A percentile compares a stretch with the other conserved stretches of the same genome.
These are phyloP conservation scores for Eucalyptus sp. DNA, from an alignment of 345 rosid genomes.

Conservation along the genomic window DNA sequence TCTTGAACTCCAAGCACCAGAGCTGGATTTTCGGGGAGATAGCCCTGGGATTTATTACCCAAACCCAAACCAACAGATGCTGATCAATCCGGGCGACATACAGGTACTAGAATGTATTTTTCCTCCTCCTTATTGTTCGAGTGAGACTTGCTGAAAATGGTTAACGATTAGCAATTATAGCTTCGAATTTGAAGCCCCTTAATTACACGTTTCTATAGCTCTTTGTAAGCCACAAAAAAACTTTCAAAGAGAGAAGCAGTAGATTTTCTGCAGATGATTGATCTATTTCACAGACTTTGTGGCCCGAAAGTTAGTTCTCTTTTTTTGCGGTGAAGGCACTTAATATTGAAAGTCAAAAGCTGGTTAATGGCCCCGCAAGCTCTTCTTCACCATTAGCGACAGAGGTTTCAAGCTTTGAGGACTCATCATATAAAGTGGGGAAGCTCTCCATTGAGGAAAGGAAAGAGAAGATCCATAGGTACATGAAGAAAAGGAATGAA, in stretches of 20 bases:
- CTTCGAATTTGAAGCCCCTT: neutral
- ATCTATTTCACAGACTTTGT: neutral
- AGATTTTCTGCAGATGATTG: neutral
- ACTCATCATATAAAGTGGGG: conserved; percentile 57
- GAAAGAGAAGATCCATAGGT: conserved; percentile 84
- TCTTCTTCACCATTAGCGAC: conserved; percentile 32
- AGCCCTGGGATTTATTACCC: conserved; percentile 50
- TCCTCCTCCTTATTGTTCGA: neutral
- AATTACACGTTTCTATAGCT: neutral
- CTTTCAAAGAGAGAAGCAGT: neutral
- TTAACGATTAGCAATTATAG: neutral
- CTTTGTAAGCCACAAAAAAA: neutral
- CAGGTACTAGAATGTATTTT: conserved; percentile 32
- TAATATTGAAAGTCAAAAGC: conserved; percentile 37
- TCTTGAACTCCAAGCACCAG: conserved; percentile 36
- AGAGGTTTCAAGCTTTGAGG: conserved; percentile 66
- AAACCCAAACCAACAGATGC: conserved; percentile 33
- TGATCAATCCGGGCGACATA: conserved; percentile 44
- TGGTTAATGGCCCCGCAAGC: conserved; percentile 23
- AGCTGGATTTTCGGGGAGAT: conserved; percentile 54
- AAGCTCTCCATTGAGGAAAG: conserved; percentile 79
- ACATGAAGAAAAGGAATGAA: conserved; percentile 87
- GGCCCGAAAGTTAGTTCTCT: neutral
- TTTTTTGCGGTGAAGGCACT: conserved; percentile 20
- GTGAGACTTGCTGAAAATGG: neutral